Evolutionary conservation across 208 protist genomes (phyloP), one percentile per base, ranked within the genome.

Genomic region (Leishmania tropica): DNA sequence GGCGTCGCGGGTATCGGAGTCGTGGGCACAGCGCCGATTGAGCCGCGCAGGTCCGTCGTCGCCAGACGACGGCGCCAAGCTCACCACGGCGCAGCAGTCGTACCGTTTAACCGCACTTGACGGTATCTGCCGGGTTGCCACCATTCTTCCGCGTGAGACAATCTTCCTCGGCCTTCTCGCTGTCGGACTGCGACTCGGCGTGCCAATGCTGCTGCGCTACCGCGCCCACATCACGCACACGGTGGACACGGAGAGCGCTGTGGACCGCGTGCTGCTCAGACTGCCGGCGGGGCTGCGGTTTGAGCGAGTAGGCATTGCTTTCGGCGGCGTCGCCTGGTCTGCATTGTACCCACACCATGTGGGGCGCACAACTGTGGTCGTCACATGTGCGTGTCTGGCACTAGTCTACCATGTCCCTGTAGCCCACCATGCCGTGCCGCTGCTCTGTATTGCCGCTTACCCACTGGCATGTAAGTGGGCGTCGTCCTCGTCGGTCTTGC

Each of bases 141-240:
- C 51, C 13, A 67, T 17, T 47, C 35, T 54, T 13, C 6, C 10
- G n/a, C 42, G 51, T n/a, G 64, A 51, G 21, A 48, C 71, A 24
- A 58, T 81, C 11, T 79, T 86, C 67, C 35, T 87, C 15, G 70
- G 42, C 3, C 58, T 76, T 31, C 42, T 89, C 28, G 68, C 88
- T 6, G 13, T 93, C 21, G 81, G 42, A 1, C 54, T 89, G 48
- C 82, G 90, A 7, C 42, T 88, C 21, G 56, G 78, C 17, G 84
- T 89, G 40, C 89, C 89, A 10, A 65, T 80, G 65, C 67, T 92
- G 76, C 82, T 89, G 71, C 88, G 84, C 48, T 81, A 89, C 64
- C 87, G 89, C 3, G 88, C 85, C 8, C 89, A 92, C 81, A 91
- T 95, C 71, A 90, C 88, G 0, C 88, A 93, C 85, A 81, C 81